These are phyloP conservation scores for Pleurotus eryngii DNA, from an alignment of 768 basidiomycete genomes.

Conservation along the genomic window DNA sequence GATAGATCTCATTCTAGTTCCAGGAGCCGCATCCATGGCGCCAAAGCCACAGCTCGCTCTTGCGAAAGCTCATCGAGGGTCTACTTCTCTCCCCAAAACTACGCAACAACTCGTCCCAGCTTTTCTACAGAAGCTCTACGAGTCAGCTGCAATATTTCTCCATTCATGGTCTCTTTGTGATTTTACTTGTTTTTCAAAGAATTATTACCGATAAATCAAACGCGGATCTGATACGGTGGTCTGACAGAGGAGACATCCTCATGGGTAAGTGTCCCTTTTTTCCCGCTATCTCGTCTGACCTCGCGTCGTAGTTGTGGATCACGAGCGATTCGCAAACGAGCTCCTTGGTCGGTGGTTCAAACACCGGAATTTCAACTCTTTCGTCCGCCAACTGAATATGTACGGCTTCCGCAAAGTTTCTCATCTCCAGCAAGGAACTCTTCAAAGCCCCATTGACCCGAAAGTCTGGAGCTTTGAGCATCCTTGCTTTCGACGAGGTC, in stretches of 20 bases:
- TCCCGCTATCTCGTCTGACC: neutral
- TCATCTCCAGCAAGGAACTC: constrained; percentile 89
- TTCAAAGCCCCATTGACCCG: constrained; percentile 74
- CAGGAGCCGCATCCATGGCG: constrained; percentile 27
- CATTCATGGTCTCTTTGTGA: constrained; percentile 3
- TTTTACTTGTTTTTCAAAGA: constrained; percentile 25
- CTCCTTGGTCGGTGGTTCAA: constrained; percentile 94
- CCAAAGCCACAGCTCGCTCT: constrained; percentile 56
- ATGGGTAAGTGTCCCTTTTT: constrained; percentile 50
- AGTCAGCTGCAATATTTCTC: constrained; percentile 46
- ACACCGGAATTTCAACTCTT: constrained; percentile 89
- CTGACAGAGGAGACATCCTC: constrained; percentile 86
- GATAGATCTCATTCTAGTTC: too few relatives aligned
- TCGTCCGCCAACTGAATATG: constrained; percentile 94
- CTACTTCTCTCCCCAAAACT: constrained; percentile 27
- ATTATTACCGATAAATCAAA: constrained; percentile 88
- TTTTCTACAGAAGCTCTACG: constrained; percentile 89
- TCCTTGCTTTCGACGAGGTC: constrained; percentile 83
- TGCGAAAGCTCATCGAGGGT: constrained; percentile 33
- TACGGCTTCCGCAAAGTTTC: constrained; percentile 94
- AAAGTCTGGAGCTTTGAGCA: constrained; percentile 92
- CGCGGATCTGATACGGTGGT: constrained; percentile 86
- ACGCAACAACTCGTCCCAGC: constrained; percentile 53
- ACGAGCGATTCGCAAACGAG: constrained; percentile 84
- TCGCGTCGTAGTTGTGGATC: constrained; percentile 67